Evolutionary conservation across 1,139 yeast species (phyloP).

Genomic region (Komagataea norvegica): DNA sequence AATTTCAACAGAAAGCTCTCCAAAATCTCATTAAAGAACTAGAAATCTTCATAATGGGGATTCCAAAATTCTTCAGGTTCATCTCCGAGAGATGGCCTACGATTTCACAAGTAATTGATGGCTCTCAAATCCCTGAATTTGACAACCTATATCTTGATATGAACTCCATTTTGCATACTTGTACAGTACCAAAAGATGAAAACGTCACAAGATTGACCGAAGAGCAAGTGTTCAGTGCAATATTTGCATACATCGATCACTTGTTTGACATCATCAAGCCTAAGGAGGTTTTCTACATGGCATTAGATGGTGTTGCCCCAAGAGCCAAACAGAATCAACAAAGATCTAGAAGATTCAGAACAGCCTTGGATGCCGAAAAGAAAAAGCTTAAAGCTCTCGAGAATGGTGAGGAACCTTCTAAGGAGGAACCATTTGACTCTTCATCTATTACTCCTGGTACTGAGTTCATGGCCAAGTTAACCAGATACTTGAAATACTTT

Average conservation of each 20-base stretch:
- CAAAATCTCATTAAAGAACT: not conserved
- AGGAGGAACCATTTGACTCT: slow-evolving; percentile 74
- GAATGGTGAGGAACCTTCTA: slow-evolving; percentile 43
- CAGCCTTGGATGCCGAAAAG: slow-evolving; percentile 90
- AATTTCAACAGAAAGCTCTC: not conserved
- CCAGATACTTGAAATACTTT: slow-evolving; percentile 81
- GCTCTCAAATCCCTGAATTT: slow-evolving; percentile 83
- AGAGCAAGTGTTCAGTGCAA: slow-evolving; percentile 89
- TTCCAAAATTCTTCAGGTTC: slow-evolving; percentile 93
- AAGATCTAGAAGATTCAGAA: slow-evolving; percentile 91
- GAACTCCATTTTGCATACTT: slow-evolving; percentile 94
- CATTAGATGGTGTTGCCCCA: slow-evolving; percentile 99
- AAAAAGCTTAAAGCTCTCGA: slow-evolving; percentile 47
- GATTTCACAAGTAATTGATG: slow-evolving; percentile 84
- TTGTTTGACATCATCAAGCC: slow-evolving; percentile 86
- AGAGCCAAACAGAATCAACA: slow-evolving; percentile 99
- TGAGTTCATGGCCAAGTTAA: slow-evolving; percentile 91
- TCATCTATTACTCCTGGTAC: slow-evolving; percentile 98
- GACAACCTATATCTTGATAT: slow-evolving; percentile 93
- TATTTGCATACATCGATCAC: slow-evolving; percentile 92
- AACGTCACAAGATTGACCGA: slow-evolving; percentile 67
- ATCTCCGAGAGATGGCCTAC: slow-evolving; percentile 99
- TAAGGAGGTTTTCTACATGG: slow-evolving; percentile 85
- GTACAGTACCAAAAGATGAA: slow-evolving; percentile 78
- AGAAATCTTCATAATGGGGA: slow-evolving; percentile 48